phyloP scores from a whole-genome alignment of 306 rosid species.

The Astragalus membranaceus region DNA sequence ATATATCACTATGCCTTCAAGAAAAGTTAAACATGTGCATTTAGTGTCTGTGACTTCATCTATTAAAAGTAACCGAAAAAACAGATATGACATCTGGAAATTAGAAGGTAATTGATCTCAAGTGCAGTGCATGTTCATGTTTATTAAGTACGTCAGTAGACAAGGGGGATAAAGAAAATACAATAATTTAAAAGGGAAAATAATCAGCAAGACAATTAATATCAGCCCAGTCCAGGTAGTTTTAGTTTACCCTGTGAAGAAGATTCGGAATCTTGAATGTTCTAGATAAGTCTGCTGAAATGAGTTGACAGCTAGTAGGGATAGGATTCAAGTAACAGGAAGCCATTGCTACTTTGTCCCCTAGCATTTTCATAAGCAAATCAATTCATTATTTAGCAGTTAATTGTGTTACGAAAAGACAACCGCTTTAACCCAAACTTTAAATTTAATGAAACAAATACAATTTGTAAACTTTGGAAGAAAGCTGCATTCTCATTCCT shows the following conservation, averaged over 20 bases:
- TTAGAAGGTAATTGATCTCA: background rate
- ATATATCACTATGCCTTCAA: background rate
- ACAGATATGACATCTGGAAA: background rate
- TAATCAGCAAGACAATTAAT: conserved; percentile 7
- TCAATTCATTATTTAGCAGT: background rate
- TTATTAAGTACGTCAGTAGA: background rate
- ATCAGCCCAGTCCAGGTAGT: background rate
- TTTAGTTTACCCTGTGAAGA: conserved; percentile 43
- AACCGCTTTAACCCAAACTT: background rate
- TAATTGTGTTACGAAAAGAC: background rate
- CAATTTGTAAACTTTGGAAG: background rate
- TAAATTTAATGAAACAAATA: background rate
- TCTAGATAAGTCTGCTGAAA: conserved; percentile 30
- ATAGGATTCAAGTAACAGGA: conserved; percentile 42
- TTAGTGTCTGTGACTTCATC: background rate
- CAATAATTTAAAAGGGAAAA: background rate
- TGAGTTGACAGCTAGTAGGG: conserved; percentile 37
- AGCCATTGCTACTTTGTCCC: conserved; percentile 39
- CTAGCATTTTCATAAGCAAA: conserved; percentile 24
- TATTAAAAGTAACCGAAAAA: background rate
- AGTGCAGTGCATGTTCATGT: background rate
- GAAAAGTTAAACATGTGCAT: background rate
- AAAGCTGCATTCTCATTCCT: background rate
- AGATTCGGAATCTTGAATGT: conserved; percentile 41
- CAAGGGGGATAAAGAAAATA: background rate